Base-by-base conservation (phyloP, 176 grass and related monocot genomes). In the Oryza australiensis region DNA sequence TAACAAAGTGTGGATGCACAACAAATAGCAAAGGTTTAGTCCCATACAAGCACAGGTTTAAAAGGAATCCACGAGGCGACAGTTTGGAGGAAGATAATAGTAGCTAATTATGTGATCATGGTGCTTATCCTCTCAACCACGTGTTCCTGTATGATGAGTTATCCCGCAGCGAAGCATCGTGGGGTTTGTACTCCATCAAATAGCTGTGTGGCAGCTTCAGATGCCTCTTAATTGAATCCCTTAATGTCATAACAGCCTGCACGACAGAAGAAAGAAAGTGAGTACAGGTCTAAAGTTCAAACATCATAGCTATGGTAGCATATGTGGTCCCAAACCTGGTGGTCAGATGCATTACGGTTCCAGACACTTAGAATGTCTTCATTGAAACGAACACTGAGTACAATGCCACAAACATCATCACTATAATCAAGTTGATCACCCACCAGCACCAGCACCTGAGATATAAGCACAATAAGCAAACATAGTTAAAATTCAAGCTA, bases 311-410 rank as follows among this genome's bases (percentile, higher is more conserved):
- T 32, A 26, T 0, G 68, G 41, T 73, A 53, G 29, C 28, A 83
- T 35, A 24, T 22, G 53, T n/a, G 57, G 66, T 29, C 12, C 78
- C 72, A 73, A 88, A 96, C 97, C 89, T 99, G 93, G 20, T 96
- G 84, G 74, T 99, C 93, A 60, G 90, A 92, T 73, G 97, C 91
- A 76, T 99, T 94, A 2, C 93, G 87, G 33, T 99, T 99, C 97
- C 97, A 99, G 76, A 99, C 93, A 74, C 97, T 95, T 35, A 99
- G 66, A 78, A 99, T 96, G 84, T 99, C 97, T 70, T 99, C 97
- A 48, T 94, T 95, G 46, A 86, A 93, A 75, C 97, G 97, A 67
- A 93, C 82, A 84, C 93, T 99, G 34, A 99, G 87, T 59, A 99
- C 97, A 32, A 89, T 70, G 43, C 97, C 97, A 85, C 97, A 99